phyloP scores from a whole-genome alignment of 768 basidiomycete genomes.

The Mycena vitilis region DNA sequence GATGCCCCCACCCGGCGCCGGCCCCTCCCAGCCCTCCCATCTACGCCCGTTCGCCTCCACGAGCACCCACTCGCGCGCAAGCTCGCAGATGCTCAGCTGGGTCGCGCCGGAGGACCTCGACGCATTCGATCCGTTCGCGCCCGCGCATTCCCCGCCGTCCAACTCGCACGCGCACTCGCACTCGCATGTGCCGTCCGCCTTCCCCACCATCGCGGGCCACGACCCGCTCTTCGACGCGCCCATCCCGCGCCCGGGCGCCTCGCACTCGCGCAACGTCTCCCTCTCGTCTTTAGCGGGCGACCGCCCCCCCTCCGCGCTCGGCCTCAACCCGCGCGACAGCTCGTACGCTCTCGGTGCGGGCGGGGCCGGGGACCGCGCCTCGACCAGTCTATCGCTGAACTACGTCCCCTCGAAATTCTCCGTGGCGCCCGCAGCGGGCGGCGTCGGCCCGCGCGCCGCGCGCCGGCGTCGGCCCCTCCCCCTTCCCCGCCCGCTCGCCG shows the following conservation, averaged over 20 bases:
- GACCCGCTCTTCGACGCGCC: constrained; percentile 1
- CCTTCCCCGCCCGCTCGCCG: no score
- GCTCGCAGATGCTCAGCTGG: constrained; percentile 23
- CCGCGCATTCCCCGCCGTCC: no score
- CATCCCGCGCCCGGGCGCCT: constrained; percentile 14
- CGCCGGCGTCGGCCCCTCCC: constrained; percentile 7
- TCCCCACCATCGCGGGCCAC: neutral
- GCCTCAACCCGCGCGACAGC: constrained; percentile 5
- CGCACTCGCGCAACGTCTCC: constrained; percentile 3
- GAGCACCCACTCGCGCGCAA: no score
- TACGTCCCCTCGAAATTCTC: constrained; percentile 30
- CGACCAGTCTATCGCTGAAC: constrained; percentile 26
- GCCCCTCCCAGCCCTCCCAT: no score
- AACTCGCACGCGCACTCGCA: no score
- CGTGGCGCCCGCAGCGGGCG: constrained; percentile 7
- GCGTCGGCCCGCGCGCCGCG: neutral
- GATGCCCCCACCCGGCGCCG: no score
- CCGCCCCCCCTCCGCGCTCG: neutral
- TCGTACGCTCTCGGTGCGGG: neutral
- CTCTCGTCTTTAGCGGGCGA: constrained; percentile 4
- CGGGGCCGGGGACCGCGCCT: constrained; percentile 3
- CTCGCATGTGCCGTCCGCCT: constrained; percentile 17
- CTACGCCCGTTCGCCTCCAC: no score
- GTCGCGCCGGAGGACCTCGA: constrained; percentile 31
- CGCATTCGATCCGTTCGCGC: constrained; percentile 6